Conservation (phyloP, 345 rosid species). For the Aquilaria malaccensis region DNA sequence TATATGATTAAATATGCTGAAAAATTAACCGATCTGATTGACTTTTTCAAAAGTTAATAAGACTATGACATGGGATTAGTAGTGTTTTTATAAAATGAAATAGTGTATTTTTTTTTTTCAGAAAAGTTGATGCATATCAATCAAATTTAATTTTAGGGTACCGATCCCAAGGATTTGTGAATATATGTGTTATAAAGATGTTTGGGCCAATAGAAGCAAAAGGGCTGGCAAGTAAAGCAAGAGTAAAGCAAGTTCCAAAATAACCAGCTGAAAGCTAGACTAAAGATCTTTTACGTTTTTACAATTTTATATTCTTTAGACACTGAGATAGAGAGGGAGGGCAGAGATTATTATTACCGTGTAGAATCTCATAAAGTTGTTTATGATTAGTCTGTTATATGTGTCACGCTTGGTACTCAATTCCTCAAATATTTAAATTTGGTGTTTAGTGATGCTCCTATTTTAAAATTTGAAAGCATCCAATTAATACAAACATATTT, state of each 20-base stretch:
- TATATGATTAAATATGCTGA: no score
- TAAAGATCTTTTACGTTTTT: constrained; percentile 17
- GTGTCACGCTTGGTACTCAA: constrained; percentile 9
- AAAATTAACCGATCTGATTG: no score
- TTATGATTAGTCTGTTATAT: constrained; percentile 16
- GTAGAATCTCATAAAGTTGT: constrained; percentile 19
- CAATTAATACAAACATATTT: neutral
- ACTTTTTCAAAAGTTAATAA: no score
- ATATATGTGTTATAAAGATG: constrained; percentile 9
- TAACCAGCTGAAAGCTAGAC: neutral
- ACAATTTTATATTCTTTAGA: constrained; percentile 11
- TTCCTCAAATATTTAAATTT: no score
- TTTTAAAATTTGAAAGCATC: neutral
- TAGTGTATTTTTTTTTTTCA: neutral
- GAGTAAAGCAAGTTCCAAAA: constrained; percentile 14
- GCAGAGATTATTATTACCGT: constrained; percentile 9
- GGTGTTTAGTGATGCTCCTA: neutral
- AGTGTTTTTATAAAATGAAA: no score
- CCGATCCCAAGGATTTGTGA: constrained; percentile 11
- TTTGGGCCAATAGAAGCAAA: constrained; percentile 10
- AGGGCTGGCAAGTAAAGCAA: constrained; percentile 11
- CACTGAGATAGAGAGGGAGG: constrained; percentile 3
- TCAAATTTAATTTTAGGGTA: neutral
- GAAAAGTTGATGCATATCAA: constrained; percentile 15
- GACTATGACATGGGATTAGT: no score